Evolutionary conservation across 2,329 filamentous ascomycete genomes (phyloP).

Genomic region (Setomelanomma holmii): DNA sequence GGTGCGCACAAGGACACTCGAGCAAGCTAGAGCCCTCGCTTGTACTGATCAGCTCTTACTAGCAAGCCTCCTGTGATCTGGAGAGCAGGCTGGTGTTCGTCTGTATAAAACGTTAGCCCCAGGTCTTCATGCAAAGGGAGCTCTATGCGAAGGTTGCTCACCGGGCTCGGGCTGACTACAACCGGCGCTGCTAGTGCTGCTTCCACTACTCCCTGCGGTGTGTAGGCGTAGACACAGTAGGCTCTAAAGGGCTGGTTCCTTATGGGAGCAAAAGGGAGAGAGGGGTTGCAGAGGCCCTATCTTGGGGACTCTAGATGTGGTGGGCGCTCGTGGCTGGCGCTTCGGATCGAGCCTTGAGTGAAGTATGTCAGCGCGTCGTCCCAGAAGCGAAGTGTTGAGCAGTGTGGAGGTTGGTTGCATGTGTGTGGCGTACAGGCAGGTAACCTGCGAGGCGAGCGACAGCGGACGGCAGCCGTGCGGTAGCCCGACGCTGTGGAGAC

Average conservation of each 20-base stretch:
- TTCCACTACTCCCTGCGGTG: conserved; percentile 19
- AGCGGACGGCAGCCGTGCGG: conserved; percentile 43
- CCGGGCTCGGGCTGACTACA: conserved; percentile 24
- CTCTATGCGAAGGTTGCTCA: conserved; percentile 30
- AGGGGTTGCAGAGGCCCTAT: conserved; percentile 25
- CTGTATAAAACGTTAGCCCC: conserved; percentile 42
- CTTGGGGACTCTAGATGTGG: conserved; percentile 23
- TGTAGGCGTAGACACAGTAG: conserved; percentile 25
- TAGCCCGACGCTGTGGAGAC: conserved; percentile 37
- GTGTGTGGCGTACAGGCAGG: conserved; percentile 45
- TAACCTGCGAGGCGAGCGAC: conserved; percentile 39
- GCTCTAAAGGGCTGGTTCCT: conserved; percentile 26
- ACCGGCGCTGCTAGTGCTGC: conserved; percentile 24
- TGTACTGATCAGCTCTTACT: conserved; percentile 31
- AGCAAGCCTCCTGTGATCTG: conserved; percentile 38
- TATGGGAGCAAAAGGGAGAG: conserved; percentile 27
- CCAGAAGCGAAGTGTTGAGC: conserved; percentile 33
- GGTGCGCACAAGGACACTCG: conserved; percentile 40
- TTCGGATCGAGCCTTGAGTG: conserved; percentile 24
- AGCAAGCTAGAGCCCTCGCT: conserved; percentile 43
- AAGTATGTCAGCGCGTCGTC: conserved; percentile 39
- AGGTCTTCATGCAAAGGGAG: conserved; percentile 19
- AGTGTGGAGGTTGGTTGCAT: conserved; percentile 40
- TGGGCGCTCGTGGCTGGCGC: conserved; percentile 37
- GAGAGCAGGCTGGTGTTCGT: conserved; percentile 35